Evolutionary conservation across 768 basidiomycete genomes (phyloP).

Genomic region (Russula compacta): DNA sequence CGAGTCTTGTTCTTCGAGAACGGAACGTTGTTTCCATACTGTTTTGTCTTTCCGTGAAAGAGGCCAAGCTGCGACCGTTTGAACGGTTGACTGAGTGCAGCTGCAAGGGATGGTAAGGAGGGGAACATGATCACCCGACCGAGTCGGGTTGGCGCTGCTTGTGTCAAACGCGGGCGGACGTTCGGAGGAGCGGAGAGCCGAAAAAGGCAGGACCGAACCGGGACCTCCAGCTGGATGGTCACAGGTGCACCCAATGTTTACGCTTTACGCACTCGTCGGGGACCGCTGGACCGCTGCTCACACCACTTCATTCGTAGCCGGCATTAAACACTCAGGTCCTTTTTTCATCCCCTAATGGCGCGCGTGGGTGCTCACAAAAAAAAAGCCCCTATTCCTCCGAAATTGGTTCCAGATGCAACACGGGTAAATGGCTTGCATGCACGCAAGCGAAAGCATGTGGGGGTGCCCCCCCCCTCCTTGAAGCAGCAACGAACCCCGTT

Average conservation of each 20-base stretch:
- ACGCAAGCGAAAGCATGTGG: neutral
- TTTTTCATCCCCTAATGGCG: neutral
- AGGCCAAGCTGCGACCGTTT: slow-evolving; percentile 76
- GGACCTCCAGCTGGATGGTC: neutral
- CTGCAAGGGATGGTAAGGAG: slow-evolving; percentile 25
- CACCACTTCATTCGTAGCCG: neutral
- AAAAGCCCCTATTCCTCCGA: slow-evolving; percentile 3
- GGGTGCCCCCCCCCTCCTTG: neutral
- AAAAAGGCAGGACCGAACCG: slow-evolving; percentile 13
- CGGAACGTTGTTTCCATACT: slow-evolving; percentile 82
- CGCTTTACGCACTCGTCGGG: neutral
- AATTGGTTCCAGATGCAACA: neutral
- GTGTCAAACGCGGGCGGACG: neutral
- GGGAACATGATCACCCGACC: slow-evolving; percentile 27
- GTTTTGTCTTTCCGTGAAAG: slow-evolving; percentile 73
- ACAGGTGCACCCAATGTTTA: neutral
- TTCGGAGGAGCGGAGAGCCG: neutral
- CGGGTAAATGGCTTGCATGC: neutral
- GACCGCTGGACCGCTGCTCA: neutral
- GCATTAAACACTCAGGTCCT: slow-evolving; percentile 1
- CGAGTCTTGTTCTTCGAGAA: slow-evolving; percentile 85
- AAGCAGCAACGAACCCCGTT: neutral
- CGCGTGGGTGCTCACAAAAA: neutral
- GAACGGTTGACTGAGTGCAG: slow-evolving; percentile 52
- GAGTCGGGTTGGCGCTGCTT: neutral